Conservation (phyloP, 306 rosid species). For the Echinosophora koreensis region DNA sequence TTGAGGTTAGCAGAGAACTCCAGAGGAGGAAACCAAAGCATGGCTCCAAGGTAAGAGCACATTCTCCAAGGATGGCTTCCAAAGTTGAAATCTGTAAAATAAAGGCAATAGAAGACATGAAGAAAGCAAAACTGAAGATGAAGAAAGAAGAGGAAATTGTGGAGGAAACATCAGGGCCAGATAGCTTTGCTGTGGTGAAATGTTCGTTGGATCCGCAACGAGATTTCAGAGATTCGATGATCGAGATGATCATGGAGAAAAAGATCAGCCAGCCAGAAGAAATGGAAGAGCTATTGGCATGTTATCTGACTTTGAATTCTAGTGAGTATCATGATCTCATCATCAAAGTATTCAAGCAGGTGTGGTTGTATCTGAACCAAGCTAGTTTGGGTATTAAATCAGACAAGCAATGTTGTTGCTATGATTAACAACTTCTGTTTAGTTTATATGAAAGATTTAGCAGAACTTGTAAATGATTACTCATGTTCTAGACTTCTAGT, state of each 20-base stretch:
- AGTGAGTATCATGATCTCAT: conserved; percentile 84
- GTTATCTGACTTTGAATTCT: conserved; percentile 87
- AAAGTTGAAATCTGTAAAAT: conserved; percentile 78
- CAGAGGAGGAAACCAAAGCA: conserved; percentile 69
- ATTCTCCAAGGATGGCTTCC: conserved; percentile 76
- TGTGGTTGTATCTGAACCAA: conserved; percentile 74
- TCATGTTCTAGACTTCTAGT: conserved; percentile 29
- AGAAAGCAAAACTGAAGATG: conserved; percentile 73
- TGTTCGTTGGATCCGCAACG: conserved; percentile 74
- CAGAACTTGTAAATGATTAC: conserved; percentile 45
- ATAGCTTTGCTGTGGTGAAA: conserved; percentile 87
- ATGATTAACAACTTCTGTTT: conserved; percentile 50
- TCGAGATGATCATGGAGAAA: conserved; percentile 91
- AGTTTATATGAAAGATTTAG: conserved; percentile 26
- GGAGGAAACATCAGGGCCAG: conserved; percentile 55
- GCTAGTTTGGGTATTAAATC: conserved; percentile 51
- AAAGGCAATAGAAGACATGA: conserved; percentile 76
- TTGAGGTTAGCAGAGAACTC: conserved; percentile 64
- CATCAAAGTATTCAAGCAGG: conserved; percentile 80
- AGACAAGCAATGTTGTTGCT: conserved; percentile 50
- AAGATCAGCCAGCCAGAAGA: conserved; percentile 72
- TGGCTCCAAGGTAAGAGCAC: conserved; percentile 58
- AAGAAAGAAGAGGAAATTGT: conserved; percentile 52
- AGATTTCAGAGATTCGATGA: conserved; percentile 95
- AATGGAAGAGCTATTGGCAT: conserved; percentile 89